phyloP scores from a whole-genome alignment of 1,284 basidiomycete genomes.

The Rhodotorula sp. region DNA sequence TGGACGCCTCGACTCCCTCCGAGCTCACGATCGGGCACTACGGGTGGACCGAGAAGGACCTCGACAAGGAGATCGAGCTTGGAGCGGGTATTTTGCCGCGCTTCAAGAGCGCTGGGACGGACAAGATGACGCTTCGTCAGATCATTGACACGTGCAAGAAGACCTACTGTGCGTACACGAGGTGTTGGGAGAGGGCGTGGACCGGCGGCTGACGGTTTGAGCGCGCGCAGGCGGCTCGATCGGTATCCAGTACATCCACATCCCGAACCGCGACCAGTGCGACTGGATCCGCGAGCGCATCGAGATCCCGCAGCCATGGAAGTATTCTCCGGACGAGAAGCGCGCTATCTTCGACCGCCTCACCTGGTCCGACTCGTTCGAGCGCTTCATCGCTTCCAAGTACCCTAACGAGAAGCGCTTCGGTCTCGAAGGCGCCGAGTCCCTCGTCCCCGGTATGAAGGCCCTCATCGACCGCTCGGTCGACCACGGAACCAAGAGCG shows the following conservation, averaged over 20 bases:
- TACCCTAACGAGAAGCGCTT: constrained; percentile 99
- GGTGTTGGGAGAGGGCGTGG: too few species aligned
- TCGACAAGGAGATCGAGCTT: constrained; percentile 90
- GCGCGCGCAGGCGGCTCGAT: constrained; percentile 71
- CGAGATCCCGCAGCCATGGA: constrained; percentile 96
- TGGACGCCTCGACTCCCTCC: constrained; percentile 69
- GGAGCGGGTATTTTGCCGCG: constrained; percentile 95
- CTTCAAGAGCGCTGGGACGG: constrained; percentile 78
- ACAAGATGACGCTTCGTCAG: constrained; percentile 84
- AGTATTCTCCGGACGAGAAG: constrained; percentile 97
- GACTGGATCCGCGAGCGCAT: constrained; percentile 98
- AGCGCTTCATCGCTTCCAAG: constrained; percentile 97
- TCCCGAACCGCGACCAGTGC: constrained; percentile 96
- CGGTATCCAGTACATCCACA: constrained; percentile 97
- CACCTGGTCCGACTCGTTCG: constrained; percentile 99
- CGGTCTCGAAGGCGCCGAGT: constrained; percentile 97
- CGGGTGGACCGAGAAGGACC: constrained; percentile 89
- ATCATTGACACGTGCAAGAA: constrained; percentile 89
- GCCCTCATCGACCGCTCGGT: constrained; percentile 97
- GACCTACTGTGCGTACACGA: constrained; percentile 92
- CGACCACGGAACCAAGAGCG: constrained; percentile 89
- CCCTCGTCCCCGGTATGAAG: constrained; percentile 98
- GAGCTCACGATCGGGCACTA: constrained; percentile 90
- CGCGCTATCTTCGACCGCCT: constrained; percentile 97
- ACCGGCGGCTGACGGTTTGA: too few species aligned